Evolutionary conservation across 352 stramenopile genomes (phyloP), one percentile per base, ranked within the genome.

Genomic region (Phytophthora melonis): DNA sequence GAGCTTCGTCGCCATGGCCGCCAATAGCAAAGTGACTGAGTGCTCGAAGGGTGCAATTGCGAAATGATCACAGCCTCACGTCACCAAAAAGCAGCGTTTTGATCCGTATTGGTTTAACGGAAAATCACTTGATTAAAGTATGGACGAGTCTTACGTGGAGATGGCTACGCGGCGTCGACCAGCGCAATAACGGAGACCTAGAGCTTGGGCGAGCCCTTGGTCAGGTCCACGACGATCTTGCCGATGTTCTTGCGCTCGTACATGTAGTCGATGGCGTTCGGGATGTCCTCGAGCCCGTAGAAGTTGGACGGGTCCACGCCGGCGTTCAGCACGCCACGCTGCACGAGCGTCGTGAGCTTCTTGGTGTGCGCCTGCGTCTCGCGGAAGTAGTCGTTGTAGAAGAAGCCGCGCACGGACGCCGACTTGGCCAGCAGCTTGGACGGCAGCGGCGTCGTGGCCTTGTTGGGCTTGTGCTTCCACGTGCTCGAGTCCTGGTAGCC

Each of bases 181-280:
- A 25, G 49, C 27, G 52, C 25, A 58, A 43, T n/a, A 60, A 23
- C 16, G 14, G 23, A 21, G 23, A 36, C 32, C 64, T 77, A 79
- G 2, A 77, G 68, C 68, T 79, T 79, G 25, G 72, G 3, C 10
- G 58, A 64, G 19, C 69, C 66, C 75, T 80, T 84, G 14, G 57
- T 78, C 32, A 94, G 76, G 60, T 91, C 84, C 52, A 96, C 83
- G 27, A 93, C 80, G 69, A 97, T 83, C 74, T 97, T 97, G 71
- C 90, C 90, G 18, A 88, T 93, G 61, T 91, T 93, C 65, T 92
- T 91, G 79, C 90, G 81, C 54, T 73, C 78, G 67, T 91, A 93
- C 72, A 95, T 86, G 75, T 92, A 82, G 63, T 91, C 83, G 54
- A 95, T 80, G 60, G 80, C 90, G 21, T 89, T 81, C 1, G 77